These are phyloP conservation scores for Xylariaceae sp. DNA, from an alignment of 2,329 filamentous ascomycete genomes.

Conservation along the genomic window DNA sequence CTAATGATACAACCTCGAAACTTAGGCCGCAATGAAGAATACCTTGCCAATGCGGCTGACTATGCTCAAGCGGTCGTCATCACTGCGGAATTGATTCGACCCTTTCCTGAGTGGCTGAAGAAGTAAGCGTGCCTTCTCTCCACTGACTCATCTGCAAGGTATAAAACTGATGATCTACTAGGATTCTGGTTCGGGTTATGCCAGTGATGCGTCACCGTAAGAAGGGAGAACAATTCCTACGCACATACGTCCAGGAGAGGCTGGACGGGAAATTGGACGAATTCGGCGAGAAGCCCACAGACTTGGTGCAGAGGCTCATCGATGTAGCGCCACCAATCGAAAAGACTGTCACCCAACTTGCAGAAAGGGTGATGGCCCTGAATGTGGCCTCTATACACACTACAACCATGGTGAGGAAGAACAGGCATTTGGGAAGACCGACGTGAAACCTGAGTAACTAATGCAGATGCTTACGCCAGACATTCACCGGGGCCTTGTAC, in stretches of 20 bases:
- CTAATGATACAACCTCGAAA: background rate
- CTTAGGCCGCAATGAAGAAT: constrained; percentile 6
- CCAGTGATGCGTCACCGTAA: constrained; percentile 3
- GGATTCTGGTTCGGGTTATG: constrained; percentile 4
- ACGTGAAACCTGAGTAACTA: too few relatives aligned
- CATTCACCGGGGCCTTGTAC: constrained; percentile 4
- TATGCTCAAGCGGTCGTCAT: constrained; percentile 7
- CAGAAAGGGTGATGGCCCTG: constrained; percentile 7
- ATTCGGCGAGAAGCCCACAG: constrained; percentile 3
- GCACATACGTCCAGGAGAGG: constrained; percentile 1
- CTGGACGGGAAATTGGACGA: constrained; percentile 3
- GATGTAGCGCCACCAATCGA: constrained; percentile 7
- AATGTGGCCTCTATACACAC: constrained; percentile 8
- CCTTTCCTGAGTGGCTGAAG: constrained; percentile 6
- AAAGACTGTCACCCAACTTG: constrained; percentile 4
- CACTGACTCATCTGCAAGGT: background rate
- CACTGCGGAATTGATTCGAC: constrained; percentile 4
- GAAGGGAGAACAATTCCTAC: constrained; percentile 4
- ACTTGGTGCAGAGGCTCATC: constrained; percentile 6
- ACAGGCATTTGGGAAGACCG: too few relatives aligned
- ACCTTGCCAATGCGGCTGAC: constrained; percentile 2
- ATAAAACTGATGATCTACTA: background rate
- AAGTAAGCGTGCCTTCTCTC: background rate
- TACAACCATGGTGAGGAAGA: constrained; percentile 4
- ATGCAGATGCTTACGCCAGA: too few relatives aligned